Evolutionary conservation across 139 green algal genomes (phyloP), one percentile per base, ranked within the genome.

Genomic region (Tetradesmus lagerheimii): DNA sequence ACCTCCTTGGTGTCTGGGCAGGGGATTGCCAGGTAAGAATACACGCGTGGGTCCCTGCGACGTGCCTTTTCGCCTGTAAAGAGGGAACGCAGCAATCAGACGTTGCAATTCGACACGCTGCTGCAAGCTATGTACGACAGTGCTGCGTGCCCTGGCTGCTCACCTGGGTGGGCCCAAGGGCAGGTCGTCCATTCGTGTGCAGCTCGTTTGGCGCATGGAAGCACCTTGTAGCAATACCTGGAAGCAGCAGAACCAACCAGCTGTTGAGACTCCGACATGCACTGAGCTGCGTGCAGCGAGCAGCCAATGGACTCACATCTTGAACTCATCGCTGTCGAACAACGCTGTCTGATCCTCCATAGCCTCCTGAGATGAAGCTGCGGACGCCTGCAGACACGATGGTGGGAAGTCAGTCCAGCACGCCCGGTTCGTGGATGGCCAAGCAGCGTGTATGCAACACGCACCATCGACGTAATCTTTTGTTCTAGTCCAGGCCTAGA

Each of bases 121-220:
- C 23, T 71, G 57, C 20, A 11, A 71, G 15, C 57, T n/a, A 31
- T n/a, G 31, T 31, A 31, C 57, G 57, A 71, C 57, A 71, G 12
- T 71, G 76, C 76, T 35, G 23, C 53, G 37, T 18, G n/a, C n/a
- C 25, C n/a, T 78, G 67, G 67, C 66, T 35, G 66, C 45, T 74
- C 27, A 76, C 35, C 35, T 18, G 95, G 95, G 82, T 99, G 97
- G 25, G 97, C 92, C 84, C 97, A 99, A 0, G 96, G 96, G 91
- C 97, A 98, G 43, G 94, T 90, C 1, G 94, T 97, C 95, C 95
- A 97, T 81, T 97, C 95, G 86, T 97, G 95, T 34, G 87, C 89
- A 38, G 93, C 89, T 4, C 84, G 89, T n/a, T 95, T 92, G 8
- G 92, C 90, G 85, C 95, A 97, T 18, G 90, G 90, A 37, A 91